phyloP scores from a whole-genome alignment of 768 basidiomycete genomes.

The Austroboletus festivus region DNA sequence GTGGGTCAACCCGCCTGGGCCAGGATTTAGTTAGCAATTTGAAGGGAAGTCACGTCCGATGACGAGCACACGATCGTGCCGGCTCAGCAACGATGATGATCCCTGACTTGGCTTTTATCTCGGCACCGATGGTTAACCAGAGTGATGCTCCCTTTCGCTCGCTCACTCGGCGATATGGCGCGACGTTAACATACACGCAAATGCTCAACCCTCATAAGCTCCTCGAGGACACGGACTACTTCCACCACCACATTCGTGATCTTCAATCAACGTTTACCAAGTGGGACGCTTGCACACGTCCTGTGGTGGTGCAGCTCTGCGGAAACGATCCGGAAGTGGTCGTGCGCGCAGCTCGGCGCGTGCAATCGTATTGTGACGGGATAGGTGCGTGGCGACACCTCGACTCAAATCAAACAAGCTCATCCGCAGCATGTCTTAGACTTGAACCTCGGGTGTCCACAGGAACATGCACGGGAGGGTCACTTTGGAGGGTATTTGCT shows the following conservation, averaged over 20 bases:
- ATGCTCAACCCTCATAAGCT: constrained; percentile 69
- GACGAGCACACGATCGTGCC: not conserved
- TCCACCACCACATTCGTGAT: constrained; percentile 60
- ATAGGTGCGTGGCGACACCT: constrained; percentile 48
- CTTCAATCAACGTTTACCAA: constrained; percentile 31
- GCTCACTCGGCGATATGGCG: constrained; percentile 58
- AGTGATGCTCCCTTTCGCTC: constrained; percentile 73
- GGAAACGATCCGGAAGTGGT: constrained; percentile 66
- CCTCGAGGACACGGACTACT: constrained; percentile 60
- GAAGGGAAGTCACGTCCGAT: no score
- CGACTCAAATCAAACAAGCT: not conserved
- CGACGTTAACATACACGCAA: constrained; percentile 71
- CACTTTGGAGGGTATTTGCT: constrained; percentile 79
- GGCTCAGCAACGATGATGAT: constrained; percentile 9
- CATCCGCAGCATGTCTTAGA: constrained; percentile 41
- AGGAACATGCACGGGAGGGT: constrained; percentile 59
- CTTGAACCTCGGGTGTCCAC: constrained; percentile 80
- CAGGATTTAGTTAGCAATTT: no score
- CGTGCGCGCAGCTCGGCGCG: constrained; percentile 55
- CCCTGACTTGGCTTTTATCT: constrained; percentile 39
- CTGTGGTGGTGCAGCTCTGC: constrained; percentile 70
- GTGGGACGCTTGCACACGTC: constrained; percentile 30
- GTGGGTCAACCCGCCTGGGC: not conserved
- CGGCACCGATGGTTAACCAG: constrained; percentile 79
- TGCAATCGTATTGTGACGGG: constrained; percentile 62